These are phyloP conservation scores for Leccinum barrowsii DNA, from an alignment of 768 basidiomycete genomes.

Conservation along the genomic window DNA sequence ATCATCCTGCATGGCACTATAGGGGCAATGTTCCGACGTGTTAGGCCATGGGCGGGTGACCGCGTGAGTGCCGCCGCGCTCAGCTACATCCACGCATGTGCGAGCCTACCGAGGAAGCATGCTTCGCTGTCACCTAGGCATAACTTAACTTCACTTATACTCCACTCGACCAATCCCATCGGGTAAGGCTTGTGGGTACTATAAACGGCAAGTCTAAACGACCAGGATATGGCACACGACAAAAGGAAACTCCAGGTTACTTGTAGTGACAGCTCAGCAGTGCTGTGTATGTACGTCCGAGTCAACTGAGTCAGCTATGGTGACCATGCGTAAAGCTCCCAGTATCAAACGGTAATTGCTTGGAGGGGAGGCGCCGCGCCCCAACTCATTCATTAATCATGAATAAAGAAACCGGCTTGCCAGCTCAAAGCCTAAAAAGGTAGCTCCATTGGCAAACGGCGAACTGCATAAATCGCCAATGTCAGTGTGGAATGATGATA, in stretches of 20 bases:
- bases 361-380: not conserved
- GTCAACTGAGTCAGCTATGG: not conserved
- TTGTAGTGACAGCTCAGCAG: not conserved
- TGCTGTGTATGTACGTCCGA: slow-evolving; percentile 1
- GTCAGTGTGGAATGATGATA: slow-evolving; percentile 5
- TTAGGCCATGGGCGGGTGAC: not conserved
- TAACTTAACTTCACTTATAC: not conserved
- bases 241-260: not conserved
- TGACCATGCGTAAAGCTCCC: slow-evolving; percentile 1
- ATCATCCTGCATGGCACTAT: not conserved
- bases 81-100: not conserved
- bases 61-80: not conserved
- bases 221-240: not conserved
- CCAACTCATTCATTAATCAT: slow-evolving; percentile 7
- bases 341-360: not conserved
- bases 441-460: slow-evolving; percentile 79
- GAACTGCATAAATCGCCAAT: not conserved
- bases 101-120: not conserved
- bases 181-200: not conserved
- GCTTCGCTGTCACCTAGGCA: not conserved
- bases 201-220: not conserved
- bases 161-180: not conserved
- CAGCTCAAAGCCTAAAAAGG: slow-evolving; percentile 94
- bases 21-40: too few relatives aligned
- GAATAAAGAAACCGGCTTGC: slow-evolving; percentile 68